A percentile compares a stretch with the other conserved stretches of the same genome.
Conservation (phyloP, 1,284 basidiomycete genomes). For the Pterulicium gracile region DNA sequence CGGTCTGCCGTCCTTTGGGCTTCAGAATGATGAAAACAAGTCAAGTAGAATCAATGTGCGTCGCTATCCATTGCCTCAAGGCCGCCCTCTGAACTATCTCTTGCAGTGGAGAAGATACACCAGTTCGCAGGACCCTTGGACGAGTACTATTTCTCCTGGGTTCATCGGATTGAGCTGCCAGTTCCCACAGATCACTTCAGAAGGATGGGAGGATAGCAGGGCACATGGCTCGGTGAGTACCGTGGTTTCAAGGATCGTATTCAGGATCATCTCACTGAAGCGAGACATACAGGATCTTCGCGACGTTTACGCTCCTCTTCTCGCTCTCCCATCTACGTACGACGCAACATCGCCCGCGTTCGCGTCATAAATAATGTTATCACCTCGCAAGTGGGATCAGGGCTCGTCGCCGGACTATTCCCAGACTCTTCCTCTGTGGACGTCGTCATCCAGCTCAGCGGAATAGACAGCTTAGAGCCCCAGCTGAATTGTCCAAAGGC, state of each 20-base stretch:
- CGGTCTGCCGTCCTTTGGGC: neutral
- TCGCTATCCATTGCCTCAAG: neutral
- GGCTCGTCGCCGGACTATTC: conserved; percentile 31
- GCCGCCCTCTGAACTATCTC: neutral
- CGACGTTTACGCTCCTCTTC: conserved; percentile 26
- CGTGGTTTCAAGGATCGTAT: no score
- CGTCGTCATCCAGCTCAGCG: conserved; percentile 25
- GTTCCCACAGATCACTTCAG: conserved; percentile 32
- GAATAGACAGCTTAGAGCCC: conserved; percentile 33
- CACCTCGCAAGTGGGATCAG: conserved; percentile 38
- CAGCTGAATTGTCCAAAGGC: conserved; percentile 28
- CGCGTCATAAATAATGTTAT: conserved; percentile 38
- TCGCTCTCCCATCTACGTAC: conserved; percentile 21
- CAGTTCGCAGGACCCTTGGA: conserved; percentile 27
- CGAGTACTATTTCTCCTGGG: conserved; percentile 26
- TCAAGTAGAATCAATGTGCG: conserved; percentile 21
- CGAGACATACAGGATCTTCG: conserved; percentile 33
- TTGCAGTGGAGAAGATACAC: conserved; percentile 29
- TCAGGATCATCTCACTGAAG: no score
- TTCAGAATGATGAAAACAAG: neutral
- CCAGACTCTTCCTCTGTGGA: conserved; percentile 20
- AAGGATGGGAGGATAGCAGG: conserved; percentile 29
- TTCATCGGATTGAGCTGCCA: conserved; percentile 32
- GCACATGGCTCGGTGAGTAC: conserved; percentile 26
- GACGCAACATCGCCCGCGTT: conserved; percentile 22